Base-by-base conservation (phyloP, 371 early-diverging fungal genomes). In the Lichtheimia ornata region DNA sequence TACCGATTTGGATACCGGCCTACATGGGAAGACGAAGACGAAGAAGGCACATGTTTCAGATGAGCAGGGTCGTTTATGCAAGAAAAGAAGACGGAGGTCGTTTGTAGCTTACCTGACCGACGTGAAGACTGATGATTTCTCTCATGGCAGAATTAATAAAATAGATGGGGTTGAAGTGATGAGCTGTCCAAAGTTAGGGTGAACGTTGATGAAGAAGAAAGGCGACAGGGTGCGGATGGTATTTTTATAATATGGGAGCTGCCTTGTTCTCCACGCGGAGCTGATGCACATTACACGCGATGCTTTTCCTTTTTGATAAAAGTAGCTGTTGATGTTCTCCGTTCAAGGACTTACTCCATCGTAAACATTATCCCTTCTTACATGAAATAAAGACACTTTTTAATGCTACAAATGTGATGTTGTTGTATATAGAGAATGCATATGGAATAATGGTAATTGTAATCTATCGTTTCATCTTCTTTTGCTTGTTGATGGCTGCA, bases 1-100 rank as follows among this genome's bases (percentile, higher is more conserved):
- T 97, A 88, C 99, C 99, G 76, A 99, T 97, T 85, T 99, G 99
- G 67, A 99, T 92, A 91, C 99, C 99, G 72, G 98, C 96, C 83
- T 47, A 20, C 30, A 51, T 30, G 27, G 53, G 17, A 9, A 30
- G 56, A 3, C 50, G 20, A 27, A 6, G 42, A 6, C 18, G 1
- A 22, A 51, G 93, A 73, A 62, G 44, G 15, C 14, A 52, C 9
- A 41, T 45, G 11, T 12, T 20, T 35, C 22, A 17, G 30, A 42
- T 45, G 44, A 14, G 25, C 13, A 44, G 27, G 27, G 25, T 24
- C 35, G 40, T 35, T 35, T 35, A 35, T 35, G 35, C 35, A 35
- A 20, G 11, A 27, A 17, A 49, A 17, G 30, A 3, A 3, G 4
- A 4, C 27, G 25, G 24, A 30, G 54, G 5, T 15, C 4, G 3